Percentiles rank a stretch among this genome's conserved stretches.
phyloP scores from a whole-genome alignment of 1,284 basidiomycete genomes.

The Trichosporon coremiiforme region DNA sequence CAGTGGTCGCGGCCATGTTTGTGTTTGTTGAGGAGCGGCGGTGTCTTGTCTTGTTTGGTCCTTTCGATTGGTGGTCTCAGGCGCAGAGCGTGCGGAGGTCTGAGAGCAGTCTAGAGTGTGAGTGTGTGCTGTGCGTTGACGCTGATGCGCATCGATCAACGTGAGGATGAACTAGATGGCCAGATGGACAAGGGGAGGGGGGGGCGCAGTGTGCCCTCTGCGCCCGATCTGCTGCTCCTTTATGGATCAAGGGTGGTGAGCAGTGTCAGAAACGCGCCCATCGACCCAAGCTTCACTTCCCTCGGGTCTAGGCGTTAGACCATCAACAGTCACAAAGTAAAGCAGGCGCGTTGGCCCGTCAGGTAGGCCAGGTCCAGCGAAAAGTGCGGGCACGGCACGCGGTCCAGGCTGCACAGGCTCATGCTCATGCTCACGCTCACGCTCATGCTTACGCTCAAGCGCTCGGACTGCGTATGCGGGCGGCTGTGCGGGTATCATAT shows the following conservation, averaged over 20 bases:
- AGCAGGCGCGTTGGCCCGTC: not conserved
- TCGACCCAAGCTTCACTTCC: not conserved
- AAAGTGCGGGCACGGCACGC: not conserved
- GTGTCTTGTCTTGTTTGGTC: not conserved
- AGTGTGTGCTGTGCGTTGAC: not conserved
- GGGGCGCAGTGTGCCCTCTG: not conserved
- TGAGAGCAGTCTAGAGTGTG: not conserved
- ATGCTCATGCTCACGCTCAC: not conserved
- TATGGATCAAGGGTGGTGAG: slow-evolving; percentile 4
- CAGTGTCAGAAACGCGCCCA: not conserved
- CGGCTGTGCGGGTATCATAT: not conserved
- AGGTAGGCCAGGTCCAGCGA: not conserved
- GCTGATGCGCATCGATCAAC: slow-evolving; percentile 3
- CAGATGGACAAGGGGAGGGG: not conserved
- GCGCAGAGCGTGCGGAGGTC: not conserved
- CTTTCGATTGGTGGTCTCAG: not conserved
- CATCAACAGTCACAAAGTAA: not conserved
- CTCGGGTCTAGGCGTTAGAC: not conserved
- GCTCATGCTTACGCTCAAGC: not conserved
- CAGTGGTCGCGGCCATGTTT: not conserved
- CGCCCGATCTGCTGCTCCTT: not conserved
- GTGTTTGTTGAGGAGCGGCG: not conserved
- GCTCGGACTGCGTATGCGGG: not conserved
- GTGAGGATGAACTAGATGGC: not conserved
- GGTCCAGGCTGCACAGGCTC: no score